Conservation (phyloP, 2,329 filamentous ascomycete genomes). For the Cladosporium sp. region DNA sequence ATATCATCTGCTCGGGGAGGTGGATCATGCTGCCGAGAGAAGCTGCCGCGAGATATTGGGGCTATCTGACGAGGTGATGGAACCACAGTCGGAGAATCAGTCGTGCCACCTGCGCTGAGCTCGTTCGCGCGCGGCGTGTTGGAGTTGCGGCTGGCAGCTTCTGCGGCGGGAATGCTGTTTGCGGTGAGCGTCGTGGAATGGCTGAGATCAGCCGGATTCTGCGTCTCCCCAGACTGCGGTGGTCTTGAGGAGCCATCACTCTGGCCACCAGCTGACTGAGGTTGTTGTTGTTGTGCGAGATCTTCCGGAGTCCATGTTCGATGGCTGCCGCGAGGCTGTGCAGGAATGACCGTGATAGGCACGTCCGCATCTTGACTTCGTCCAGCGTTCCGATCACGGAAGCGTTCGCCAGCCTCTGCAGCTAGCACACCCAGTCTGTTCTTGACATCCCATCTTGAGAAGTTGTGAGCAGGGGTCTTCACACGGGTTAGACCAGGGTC, state of each 20-base stretch:
- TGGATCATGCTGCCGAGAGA: conserved; percentile 10
- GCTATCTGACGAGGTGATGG: conserved; percentile 5
- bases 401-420: conserved; percentile 41
- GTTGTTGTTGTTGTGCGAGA: conserved; percentile 3
- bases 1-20: conserved; percentile 29
- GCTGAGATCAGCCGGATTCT: conserved; percentile 11
- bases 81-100: conserved; percentile 16
- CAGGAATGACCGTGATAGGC: conserved; percentile 58
- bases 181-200: conserved; percentile 16
- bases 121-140: conserved; percentile 5
- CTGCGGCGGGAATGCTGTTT: conserved; percentile 6
- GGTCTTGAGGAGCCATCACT: background rate
- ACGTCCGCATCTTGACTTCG: conserved; percentile 38
- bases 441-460: conserved; percentile 41
- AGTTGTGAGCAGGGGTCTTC: conserved; percentile 38
- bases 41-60: conserved; percentile 2
- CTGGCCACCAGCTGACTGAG: background rate
- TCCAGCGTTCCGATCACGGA: conserved; percentile 35
- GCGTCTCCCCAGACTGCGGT: background rate
- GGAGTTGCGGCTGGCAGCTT: conserved; percentile 3
- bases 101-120: conserved; percentile 13
- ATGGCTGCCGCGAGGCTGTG: conserved; percentile 47
- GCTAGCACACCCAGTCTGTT: conserved; percentile 45
- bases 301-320: conserved; percentile 49
- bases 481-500: conserved; percentile 20